These are phyloP conservation scores for Podila verticillata DNA, from an alignment of 192 early-diverging fungal genomes.

Conservation along the genomic window DNA sequence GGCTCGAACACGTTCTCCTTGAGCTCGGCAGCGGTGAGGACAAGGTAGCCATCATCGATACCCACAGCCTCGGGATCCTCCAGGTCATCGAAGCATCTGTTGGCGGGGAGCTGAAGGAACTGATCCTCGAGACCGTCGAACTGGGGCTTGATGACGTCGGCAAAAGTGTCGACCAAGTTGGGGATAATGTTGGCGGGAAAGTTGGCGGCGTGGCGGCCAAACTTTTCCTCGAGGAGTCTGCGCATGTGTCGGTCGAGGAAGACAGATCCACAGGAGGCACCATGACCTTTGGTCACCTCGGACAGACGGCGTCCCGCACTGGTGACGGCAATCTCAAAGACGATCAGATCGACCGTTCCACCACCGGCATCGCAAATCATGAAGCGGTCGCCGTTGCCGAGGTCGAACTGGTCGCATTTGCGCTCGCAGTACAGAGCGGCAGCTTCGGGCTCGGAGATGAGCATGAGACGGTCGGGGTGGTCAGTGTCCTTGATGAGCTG, in stretches of 20 bases:
- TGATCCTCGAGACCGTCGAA: conserved; percentile 57
- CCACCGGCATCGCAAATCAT: conserved; percentile 60
- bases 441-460: conserved; percentile 54
- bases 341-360: conserved; percentile 59
- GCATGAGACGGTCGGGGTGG: conserved; percentile 45
- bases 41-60: conserved; percentile 50
- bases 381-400: conserved; percentile 37
- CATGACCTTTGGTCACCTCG: conserved; percentile 54
- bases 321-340: conserved; percentile 53
- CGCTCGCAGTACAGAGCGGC: conserved; percentile 55
- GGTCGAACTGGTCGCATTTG: conserved; percentile 49
- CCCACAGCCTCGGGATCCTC: conserved; percentile 24
- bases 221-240: conserved; percentile 38
- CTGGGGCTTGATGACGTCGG: conserved; percentile 50
- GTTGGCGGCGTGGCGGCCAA: conserved; percentile 34
- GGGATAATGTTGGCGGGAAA: conserved; percentile 47
- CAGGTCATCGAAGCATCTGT: conserved; percentile 17
- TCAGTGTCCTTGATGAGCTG: conserved; percentile 32
- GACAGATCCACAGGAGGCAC: conserved; percentile 52
- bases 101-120: conserved; percentile 47
- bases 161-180: conserved; percentile 50
- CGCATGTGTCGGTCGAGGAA: conserved; percentile 54
- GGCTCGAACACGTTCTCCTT: conserved; percentile 57
- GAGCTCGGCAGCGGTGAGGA: conserved; percentile 43
- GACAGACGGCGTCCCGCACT: conserved; percentile 27